Evolutionary conservation across 2,329 filamentous ascomycete species (phyloP), one percentile per base, ranked within the genome.

Genomic region (Hymenoscyphus fraxineus): DNA sequence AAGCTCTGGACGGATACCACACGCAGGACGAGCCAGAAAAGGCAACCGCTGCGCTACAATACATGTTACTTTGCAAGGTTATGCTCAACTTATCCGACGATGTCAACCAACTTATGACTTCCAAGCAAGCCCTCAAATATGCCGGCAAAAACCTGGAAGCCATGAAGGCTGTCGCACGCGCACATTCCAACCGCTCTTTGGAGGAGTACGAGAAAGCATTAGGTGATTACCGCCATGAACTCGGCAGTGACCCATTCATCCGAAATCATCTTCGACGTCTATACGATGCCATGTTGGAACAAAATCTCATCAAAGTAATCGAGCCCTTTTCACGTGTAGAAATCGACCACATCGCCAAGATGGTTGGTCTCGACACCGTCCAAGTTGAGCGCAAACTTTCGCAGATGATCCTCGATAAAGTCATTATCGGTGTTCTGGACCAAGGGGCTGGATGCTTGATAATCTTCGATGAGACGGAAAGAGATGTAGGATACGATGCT

Each of bases 51-150:
- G 93, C 95, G 12, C 83, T 99, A 70, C 95, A 99, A 82, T 99
- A 99, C 83, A 99, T 99, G 95, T 86, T 99, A 62, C 88, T 99
- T 41, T 98, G 95, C 88, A 99, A 99, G 83, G 95, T 99, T 78
- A 99, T 99, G 96, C 85, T 99, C 72, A 99, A 99, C 80, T 84
- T 96, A 51, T 92, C 88, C 70, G 93, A 98, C 81, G 96, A 99
- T 78, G 94, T 99, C 77, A 96, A 94, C 80, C 88, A 90, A 75
- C 86, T 99, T 71, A 92, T 99, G 87, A 87, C 90, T 38, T 96
- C 92, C 62, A 99, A 99, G 85, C 93, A 97, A 78, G 95, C 96
- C 47, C 87, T 96, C 76, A 95, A 96, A 80, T 98, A 99, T 76
- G 93, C 93, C 39, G 93, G 94, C 73, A 92, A 94, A 80, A 95